These are phyloP conservation scores for Leccinum angustisporum DNA, from an alignment of 1,284 basidiomycete genomes.

Conservation along the genomic window DNA sequence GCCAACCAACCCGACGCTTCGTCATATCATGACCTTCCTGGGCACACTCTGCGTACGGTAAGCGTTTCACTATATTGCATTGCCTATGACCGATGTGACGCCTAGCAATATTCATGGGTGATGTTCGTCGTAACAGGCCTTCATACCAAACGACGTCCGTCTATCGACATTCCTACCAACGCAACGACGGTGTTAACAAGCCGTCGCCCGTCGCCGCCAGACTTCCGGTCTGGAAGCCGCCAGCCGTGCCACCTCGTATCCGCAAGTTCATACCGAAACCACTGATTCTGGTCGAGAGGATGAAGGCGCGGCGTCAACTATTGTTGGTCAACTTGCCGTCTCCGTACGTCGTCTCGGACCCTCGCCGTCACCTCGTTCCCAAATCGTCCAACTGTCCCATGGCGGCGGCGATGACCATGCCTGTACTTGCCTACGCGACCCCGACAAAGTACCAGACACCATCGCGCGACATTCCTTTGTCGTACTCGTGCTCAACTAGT, in stretches of 20 bases:
- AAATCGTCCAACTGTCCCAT: background rate
- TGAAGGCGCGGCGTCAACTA: constrained; percentile 20
- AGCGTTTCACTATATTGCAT: constrained; percentile 6
- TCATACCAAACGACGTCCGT: constrained; percentile 23
- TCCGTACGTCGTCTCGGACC: background rate
- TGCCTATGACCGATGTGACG: constrained; percentile 18
- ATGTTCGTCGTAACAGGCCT: constrained; percentile 30
- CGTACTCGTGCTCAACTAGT: constrained; percentile 1
- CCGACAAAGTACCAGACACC: constrained; percentile 4
- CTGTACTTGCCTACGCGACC: constrained; percentile 7
- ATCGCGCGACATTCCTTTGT: background rate
- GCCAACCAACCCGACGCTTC: background rate
- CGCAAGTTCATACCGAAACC: constrained; percentile 28
- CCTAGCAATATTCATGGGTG: constrained; percentile 9
- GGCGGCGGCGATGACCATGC: background rate
- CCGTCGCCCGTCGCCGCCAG: background rate
- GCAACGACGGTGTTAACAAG: constrained; percentile 1
- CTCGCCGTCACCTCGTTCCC: background rate
- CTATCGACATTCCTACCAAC: background rate
- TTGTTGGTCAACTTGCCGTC: background rate
- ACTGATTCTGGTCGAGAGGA: constrained; percentile 25
- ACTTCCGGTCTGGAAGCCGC: constrained; percentile 8
- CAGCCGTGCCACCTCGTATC: constrained; percentile 1
- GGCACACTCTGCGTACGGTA: constrained; percentile 7
- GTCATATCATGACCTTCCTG: constrained; percentile 18